Percentiles rank a stretch among this genome's conserved stretches.
These are phyloP conservation scores for Parsonsia alboflavescens DNA, from an alignment of 257 asterid genomes.

Conservation along the genomic window DNA sequence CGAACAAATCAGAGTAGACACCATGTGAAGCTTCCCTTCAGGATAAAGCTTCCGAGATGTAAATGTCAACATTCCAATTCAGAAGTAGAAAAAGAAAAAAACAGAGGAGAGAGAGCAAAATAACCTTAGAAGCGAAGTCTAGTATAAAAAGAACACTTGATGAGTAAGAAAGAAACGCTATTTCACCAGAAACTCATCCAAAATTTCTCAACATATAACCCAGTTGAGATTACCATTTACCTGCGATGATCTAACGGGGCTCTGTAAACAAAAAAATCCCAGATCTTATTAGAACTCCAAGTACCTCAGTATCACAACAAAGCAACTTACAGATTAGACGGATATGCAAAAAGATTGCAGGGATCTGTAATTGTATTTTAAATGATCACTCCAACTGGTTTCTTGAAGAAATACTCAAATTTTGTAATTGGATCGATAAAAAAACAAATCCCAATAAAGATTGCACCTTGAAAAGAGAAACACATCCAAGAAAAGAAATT, in stretches of 20 bases:
- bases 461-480: conserved; percentile 11
- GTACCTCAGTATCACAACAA: background rate
- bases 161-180: background rate
- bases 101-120: background rate
- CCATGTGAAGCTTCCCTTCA: background rate
- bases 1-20: background rate
- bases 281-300: conserved; percentile 6
- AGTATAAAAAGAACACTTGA: conserved; percentile 5
- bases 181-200: conserved; percentile 8
- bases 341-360: conserved; percentile 2
- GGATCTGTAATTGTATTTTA: conserved; percentile 3
- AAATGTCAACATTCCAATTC: background rate
- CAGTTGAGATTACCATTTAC: background rate
- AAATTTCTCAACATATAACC: background rate
- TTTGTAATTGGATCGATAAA: conserved; percentile 10
- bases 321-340: background rate
- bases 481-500: background rate
- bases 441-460: conserved; percentile 15
- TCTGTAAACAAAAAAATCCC: conserved; percentile 1
- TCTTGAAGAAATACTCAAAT: background rate
- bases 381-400: too few species aligned
- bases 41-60: conserved; percentile 1
- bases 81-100: background rate
- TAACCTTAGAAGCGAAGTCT: conserved; percentile 18
- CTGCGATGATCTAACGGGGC: background rate